Evolutionary conservation across 306 rosid genomes (phyloP), one percentile per base, ranked within the genome.

Genomic region (Macrotyloma uniflorum): DNA sequence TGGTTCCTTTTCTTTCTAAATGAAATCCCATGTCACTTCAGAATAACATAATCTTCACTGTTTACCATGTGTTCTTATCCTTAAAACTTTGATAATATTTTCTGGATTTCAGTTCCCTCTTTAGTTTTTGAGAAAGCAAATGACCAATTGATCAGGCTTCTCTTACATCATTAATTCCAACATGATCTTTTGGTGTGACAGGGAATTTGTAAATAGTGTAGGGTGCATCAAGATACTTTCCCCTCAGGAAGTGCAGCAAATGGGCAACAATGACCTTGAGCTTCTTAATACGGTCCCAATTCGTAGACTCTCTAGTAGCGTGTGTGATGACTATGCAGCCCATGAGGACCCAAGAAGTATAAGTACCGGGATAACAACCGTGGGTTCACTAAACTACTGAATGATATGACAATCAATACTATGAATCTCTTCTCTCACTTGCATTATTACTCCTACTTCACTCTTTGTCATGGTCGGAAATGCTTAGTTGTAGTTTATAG

Each of bases 161-260:
- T 55, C 16, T 59, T 18, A 12, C n/a, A 55, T 23, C 2, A 23
- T 67, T 36, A 18, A 35, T 22, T 5, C 24, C 30, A 16, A 24
- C 61, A 45, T 67, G 57, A 28, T 81, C 42, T 51, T 38, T 80
- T 80, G 55, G 35, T 53, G 65, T 54, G 55, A 65, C 90, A 95
- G 99, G 94, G 99, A 95, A 86, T 95, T 95, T 33, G 98, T 95
- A 81, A 95, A 84, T 80, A 95, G 93, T 32, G 97, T 94, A 63
- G 88, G 97, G 98, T 94, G 91, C 67, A 94, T 94, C 85, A 92
- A 90, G 82, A 94, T 94, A 78, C 98, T 94, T 22, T 94, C 98
- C 77, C 97, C 98, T 33, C 89, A 90, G 74, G 98, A 94, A 87
- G 92, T 92, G 90, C 97, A 92, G 79, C 94, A 88, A 82, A 92